A percentile compares a stretch with the other conserved stretches of the same genome.
These are phyloP conservation scores for Dothideomycetes sp. DNA, from an alignment of 2,329 filamentous ascomycete species.

Conservation along the genomic window DNA sequence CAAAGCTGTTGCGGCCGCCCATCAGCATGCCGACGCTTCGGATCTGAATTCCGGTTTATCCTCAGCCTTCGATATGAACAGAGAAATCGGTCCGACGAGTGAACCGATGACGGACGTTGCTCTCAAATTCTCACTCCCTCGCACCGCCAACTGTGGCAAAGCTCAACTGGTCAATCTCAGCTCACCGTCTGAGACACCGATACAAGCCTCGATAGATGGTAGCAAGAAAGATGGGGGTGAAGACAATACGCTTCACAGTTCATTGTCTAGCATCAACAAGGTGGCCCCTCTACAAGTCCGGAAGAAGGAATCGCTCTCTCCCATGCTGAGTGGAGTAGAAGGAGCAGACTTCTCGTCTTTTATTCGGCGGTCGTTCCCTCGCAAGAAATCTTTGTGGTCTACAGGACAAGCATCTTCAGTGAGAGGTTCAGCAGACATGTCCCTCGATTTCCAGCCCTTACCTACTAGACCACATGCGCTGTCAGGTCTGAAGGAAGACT, in stretches of 20 bases:
- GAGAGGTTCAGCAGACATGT: constrained; percentile 17
- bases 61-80: neutral
- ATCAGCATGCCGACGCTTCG: neutral
- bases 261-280: constrained; percentile 19
- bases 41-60: constrained; percentile 1
- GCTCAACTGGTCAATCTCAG: constrained; percentile 26
- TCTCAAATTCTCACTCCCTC: constrained; percentile 29
- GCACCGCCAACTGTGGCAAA: constrained; percentile 28
- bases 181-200: constrained; percentile 1
- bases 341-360: constrained; percentile 15
- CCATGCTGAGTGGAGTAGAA: neutral
- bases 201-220: neutral
- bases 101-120: constrained; percentile 29
- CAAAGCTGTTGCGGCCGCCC: neutral
- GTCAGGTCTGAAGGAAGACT: constrained; percentile 40
- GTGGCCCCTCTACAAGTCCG: constrained; percentile 26
- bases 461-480: no score
- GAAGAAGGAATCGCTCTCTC: constrained; percentile 19
- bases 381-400: constrained; percentile 14
- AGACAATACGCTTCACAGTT: constrained; percentile 13
- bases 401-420: constrained; percentile 8
- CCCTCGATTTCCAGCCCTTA: no score
- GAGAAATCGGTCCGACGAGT: constrained; percentile 12
- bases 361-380: constrained; percentile 17
- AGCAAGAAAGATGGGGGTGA: constrained; percentile 15